Evolutionary conservation across 2,329 filamentous ascomycete genomes (phyloP).

Genomic region (Fusarium caatingaense): DNA sequence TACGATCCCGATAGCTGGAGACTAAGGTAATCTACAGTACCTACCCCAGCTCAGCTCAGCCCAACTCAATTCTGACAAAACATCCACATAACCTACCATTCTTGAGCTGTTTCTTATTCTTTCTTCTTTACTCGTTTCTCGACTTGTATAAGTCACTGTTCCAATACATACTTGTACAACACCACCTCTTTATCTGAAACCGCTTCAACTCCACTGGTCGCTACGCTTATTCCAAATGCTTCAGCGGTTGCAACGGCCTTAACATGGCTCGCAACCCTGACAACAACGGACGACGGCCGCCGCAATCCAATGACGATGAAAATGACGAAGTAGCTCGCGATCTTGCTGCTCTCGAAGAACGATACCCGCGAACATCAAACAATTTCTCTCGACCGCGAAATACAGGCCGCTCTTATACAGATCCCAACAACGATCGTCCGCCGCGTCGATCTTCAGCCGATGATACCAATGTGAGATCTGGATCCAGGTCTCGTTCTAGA

Average conservation of each 20-base stretch:
- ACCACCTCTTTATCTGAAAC: conserved; percentile 6
- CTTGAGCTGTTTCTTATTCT: conserved; percentile 1
- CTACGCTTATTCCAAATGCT: conserved; percentile 42
- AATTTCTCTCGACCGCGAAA: conserved; percentile 39
- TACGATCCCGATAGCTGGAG: conserved; percentile 14
- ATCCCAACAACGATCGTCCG: conserved; percentile 28
- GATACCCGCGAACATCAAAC: conserved; percentile 31
- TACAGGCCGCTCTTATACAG: conserved; percentile 28
- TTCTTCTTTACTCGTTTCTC: neutral
- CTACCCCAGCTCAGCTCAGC: conserved; percentile 14
- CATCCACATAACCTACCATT: conserved; percentile 19
- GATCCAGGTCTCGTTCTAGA: conserved; percentile 28
- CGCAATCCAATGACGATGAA: conserved; percentile 18
- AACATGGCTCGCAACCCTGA: conserved; percentile 47
- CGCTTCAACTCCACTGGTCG: conserved; percentile 11
- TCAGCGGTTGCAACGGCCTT: conserved; percentile 35
- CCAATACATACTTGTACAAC: neutral
- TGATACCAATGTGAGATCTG: conserved; percentile 31
- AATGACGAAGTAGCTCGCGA: conserved; percentile 40
- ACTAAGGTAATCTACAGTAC: neutral
- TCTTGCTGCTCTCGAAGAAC: conserved; percentile 42
- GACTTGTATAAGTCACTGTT: neutral
- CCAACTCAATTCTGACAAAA: conserved; percentile 32
- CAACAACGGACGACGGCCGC: conserved; percentile 36
- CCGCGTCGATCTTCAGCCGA: conserved; percentile 27